A percentile compares a stretch with the other conserved stretches of the same genome.
These are phyloP conservation scores for Trichoderma cornu-damae DNA, from an alignment of 2,329 filamentous ascomycete genomes.

Conservation along the genomic window DNA sequence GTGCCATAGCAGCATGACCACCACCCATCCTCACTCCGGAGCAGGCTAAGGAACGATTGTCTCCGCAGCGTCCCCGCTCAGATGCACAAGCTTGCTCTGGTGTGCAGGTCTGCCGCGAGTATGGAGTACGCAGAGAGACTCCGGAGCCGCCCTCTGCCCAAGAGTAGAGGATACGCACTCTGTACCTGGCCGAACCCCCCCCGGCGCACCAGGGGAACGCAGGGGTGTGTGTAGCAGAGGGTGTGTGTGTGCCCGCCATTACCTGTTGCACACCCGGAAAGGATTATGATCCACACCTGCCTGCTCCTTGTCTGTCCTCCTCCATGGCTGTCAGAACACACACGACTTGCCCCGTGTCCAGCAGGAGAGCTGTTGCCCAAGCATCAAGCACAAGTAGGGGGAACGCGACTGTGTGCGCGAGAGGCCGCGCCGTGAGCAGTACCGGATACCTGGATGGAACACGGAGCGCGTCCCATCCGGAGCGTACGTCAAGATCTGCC, in stretches of 20 bases:
- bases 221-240: background rate
- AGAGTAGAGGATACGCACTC: background rate
- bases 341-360: background rate
- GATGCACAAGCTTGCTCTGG: background rate
- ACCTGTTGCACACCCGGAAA: background rate
- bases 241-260: background rate
- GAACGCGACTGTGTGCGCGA: background rate
- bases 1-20: background rate
- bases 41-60: background rate
- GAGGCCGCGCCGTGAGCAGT: background rate
- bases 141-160: too few species aligned
- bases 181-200: background rate
- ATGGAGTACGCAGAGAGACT: background rate
- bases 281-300: background rate
- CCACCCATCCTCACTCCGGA: background rate
- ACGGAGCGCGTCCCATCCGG: background rate
- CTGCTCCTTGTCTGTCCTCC: background rate
- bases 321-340: background rate
- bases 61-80: background rate
- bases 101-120: background rate
- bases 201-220: background rate
- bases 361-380: background rate
- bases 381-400: background rate
- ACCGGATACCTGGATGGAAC: background rate
- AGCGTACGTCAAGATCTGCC: background rate